Conservation (phyloP, 495 filamentous ascomycete species). For the Talaromyces wortmannii region DNA sequence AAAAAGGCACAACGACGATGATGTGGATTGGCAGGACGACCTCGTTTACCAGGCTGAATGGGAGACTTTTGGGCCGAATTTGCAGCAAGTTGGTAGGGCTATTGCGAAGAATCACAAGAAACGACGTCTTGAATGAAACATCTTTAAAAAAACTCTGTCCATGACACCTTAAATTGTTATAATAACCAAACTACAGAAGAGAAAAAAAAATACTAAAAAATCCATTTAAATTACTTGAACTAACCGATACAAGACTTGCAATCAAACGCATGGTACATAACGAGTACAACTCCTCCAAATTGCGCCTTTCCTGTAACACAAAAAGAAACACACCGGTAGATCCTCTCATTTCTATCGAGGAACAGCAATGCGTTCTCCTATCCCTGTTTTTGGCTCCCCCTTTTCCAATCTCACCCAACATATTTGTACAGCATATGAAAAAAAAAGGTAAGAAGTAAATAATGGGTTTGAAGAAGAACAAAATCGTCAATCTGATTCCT, state of each 20-base stretch:
- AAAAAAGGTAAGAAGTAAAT: conserved; percentile 8
- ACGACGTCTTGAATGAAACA: conserved; percentile 12
- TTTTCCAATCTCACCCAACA: conserved; percentile 1
- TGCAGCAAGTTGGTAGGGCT: conserved; percentile 21
- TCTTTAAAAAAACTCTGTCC: not conserved
- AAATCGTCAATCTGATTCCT: not conserved
- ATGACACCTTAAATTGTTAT: not conserved
- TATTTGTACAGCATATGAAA: conserved; percentile 7
- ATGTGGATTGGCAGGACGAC: conserved; percentile 38
- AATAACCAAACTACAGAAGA: conserved; percentile 18
- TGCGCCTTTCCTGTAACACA: conserved; percentile 3
- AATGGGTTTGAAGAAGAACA: conserved; percentile 23
- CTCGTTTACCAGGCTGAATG: conserved; percentile 39
- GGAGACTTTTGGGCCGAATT: conserved; percentile 36
- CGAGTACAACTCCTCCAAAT: not conserved
- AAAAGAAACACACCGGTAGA: conserved; percentile 1
- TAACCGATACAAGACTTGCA: conserved; percentile 11
- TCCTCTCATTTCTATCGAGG: not conserved
- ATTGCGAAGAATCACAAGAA: conserved; percentile 27
- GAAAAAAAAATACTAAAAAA: conserved; percentile 6
- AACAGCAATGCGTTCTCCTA: not conserved
- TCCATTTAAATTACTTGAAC: conserved; percentile 8
- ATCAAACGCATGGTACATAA: not conserved
- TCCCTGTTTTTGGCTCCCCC: not conserved
- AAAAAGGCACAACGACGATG: conserved; percentile 8